phyloP scores from a whole-genome alignment of 805 yeast genomes.

The Candida hungchunana region DNA sequence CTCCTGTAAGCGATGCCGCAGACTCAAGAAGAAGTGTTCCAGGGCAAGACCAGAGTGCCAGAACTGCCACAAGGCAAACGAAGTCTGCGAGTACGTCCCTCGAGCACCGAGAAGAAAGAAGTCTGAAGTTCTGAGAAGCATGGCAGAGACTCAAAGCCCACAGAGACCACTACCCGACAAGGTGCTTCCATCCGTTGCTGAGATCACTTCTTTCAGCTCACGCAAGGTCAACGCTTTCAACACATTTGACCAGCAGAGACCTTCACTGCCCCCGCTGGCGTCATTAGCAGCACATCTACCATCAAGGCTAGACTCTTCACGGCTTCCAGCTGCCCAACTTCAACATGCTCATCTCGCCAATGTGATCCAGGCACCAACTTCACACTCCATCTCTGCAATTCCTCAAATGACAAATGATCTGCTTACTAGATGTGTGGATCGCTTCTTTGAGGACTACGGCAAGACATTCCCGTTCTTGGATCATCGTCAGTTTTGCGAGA shows the following conservation, averaged over 20 bases:
- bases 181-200: slow-evolving; percentile 5
- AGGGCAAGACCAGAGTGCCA: slow-evolving; percentile 40
- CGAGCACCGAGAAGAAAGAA: slow-evolving; percentile 38
- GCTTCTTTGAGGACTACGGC: slow-evolving; percentile 31
- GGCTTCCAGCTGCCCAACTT: slow-evolving; percentile 3
- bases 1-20: slow-evolving; percentile 45
- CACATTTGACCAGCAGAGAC: slow-evolving; percentile 4
- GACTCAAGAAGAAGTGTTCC: slow-evolving; percentile 46
- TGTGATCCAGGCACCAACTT: slow-evolving; percentile 5
- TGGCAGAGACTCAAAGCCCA: slow-evolving; percentile 16
- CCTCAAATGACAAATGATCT: not conserved
- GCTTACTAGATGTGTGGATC: slow-evolving; percentile 5
- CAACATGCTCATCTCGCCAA: slow-evolving; percentile 10
- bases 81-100: slow-evolving; percentile 40
- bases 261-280: slow-evolving; percentile 12
- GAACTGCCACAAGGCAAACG: slow-evolving; percentile 38
- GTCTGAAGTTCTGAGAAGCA: slow-evolving; percentile 27
- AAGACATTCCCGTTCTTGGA: slow-evolving; percentile 13
- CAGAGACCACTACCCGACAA: not conserved
- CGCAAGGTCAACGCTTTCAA: slow-evolving; percentile 1
- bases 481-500: slow-evolving; percentile 21
- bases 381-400: slow-evolving; percentile 1
- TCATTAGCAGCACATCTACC: slow-evolving; percentile 5
- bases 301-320: slow-evolving; percentile 1
- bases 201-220: not conserved